Percentiles rank a stretch among this genome's conserved stretches.
These are phyloP conservation scores for Hypholoma fasciculare DNA, from an alignment of 768 basidiomycete species.

Conservation along the genomic window DNA sequence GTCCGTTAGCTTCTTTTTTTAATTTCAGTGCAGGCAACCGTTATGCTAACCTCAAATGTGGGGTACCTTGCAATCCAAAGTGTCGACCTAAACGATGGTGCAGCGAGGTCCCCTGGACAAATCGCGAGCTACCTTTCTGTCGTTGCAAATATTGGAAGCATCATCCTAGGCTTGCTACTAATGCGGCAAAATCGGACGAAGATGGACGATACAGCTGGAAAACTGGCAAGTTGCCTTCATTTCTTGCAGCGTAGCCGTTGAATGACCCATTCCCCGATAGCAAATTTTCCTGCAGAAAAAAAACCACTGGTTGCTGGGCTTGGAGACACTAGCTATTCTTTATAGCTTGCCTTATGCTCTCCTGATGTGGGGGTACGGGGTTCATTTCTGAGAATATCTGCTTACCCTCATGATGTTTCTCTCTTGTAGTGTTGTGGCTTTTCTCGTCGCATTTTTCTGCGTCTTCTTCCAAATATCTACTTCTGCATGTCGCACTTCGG, in stretches of 20 bases:
- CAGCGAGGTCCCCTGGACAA: slow-evolving; percentile 40
- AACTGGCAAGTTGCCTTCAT: slow-evolving; percentile 32
- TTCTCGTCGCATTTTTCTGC: slow-evolving; percentile 18
- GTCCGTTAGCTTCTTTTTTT: too few species aligned
- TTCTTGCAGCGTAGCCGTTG: background rate
- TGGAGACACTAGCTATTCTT: slow-evolving; percentile 29
- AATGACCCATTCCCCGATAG: background rate
- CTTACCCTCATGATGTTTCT: background rate
- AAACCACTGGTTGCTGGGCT: slow-evolving; percentile 26
- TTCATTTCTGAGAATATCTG: too few species aligned
- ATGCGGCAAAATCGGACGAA: slow-evolving; percentile 43
- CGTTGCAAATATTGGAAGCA: slow-evolving; percentile 46
- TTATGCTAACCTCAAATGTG: slow-evolving; percentile 59
- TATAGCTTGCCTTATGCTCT: slow-evolving; percentile 30
- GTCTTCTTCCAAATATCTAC: slow-evolving; percentile 17
- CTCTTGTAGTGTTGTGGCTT: slow-evolving; percentile 18
- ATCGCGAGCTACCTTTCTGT: slow-evolving; percentile 53
- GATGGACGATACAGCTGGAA: slow-evolving; percentile 29
- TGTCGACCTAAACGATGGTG: slow-evolving; percentile 27
- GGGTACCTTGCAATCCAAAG: slow-evolving; percentile 56
- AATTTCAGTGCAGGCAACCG: slow-evolving; percentile 61
- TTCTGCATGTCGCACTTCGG: slow-evolving; percentile 7
- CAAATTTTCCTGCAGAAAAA: slow-evolving; percentile 27
- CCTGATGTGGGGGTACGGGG: slow-evolving; percentile 32
- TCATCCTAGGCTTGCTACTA: slow-evolving; percentile 46